A percentile compares a stretch with the other conserved stretches of the same genome.
These are phyloP conservation scores for Dendrocalamus sinicus DNA, from an alignment of 176 grass and related monocot genomes.

Conservation along the genomic window DNA sequence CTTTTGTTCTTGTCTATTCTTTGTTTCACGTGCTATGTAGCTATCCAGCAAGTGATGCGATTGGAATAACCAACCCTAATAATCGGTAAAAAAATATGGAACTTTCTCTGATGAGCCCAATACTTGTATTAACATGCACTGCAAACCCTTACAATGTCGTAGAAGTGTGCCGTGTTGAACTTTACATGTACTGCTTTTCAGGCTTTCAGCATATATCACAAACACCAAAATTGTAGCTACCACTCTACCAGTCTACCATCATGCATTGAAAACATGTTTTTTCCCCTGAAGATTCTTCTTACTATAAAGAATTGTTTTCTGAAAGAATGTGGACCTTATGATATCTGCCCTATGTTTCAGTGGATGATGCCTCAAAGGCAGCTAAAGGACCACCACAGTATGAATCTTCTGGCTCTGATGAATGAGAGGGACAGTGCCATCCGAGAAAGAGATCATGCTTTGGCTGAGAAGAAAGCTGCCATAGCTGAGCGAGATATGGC, in stretches of 20 bases:
- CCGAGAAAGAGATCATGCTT: conserved; percentile 74
- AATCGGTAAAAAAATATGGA: not conserved
- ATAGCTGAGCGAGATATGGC: conserved; percentile 83
- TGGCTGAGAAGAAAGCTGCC: conserved; percentile 87
- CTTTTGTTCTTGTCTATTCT: not conserved
- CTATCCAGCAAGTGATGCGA: not conserved
- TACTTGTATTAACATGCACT: not conserved
- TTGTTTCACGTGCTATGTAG: not conserved
- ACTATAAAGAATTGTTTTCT: not conserved
- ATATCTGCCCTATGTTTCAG: conserved; percentile 46
- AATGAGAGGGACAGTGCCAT: conserved; percentile 81
- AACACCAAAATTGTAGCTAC: not conserved
- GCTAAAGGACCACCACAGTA: conserved; percentile 72
- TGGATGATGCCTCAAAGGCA: conserved; percentile 93
- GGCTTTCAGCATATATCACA: not conserved
- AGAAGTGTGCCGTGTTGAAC: not conserved
- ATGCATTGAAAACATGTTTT: not conserved
- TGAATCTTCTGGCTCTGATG: conserved; percentile 68
- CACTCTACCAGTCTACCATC: not conserved
- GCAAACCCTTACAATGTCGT: not conserved
- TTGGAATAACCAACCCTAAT: not conserved
- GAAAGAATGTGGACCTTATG: not conserved
- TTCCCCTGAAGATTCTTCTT: not conserved
- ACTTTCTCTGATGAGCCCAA: not conserved
- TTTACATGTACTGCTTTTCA: conserved; percentile 9